These are phyloP conservation scores for Blastobotrys illinoisensis DNA, from an alignment of 1,139 yeast genomes.

Conservation along the genomic window DNA sequence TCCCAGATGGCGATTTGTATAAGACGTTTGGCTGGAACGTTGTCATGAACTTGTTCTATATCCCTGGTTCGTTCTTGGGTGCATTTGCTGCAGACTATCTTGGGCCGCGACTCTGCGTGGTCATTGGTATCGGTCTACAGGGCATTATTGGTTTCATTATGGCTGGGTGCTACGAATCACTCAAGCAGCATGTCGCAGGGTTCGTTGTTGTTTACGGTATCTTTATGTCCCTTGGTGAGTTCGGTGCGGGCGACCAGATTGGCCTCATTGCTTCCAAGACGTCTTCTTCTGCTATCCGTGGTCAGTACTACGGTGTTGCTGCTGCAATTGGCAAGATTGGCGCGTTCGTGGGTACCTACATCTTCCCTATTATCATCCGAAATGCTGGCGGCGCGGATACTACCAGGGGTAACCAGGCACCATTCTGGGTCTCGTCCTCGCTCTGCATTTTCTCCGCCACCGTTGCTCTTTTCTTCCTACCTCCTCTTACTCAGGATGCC, in stretches of 20 bases:
- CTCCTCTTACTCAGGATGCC: slow-evolving; percentile 78
- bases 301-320: slow-evolving; percentile 84
- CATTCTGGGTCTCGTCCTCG: slow-evolving; percentile 77
- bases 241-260: slow-evolving; percentile 91
- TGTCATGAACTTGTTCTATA: slow-evolving; percentile 77
- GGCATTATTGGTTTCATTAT: slow-evolving; percentile 78
- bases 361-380: slow-evolving; percentile 64
- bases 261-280: slow-evolving; percentile 86
- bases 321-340: slow-evolving; percentile 91
- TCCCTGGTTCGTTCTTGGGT: slow-evolving; percentile 87
- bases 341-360: slow-evolving; percentile 85
- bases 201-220: slow-evolving; percentile 85
- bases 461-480: slow-evolving; percentile 65
- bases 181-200: slow-evolving; percentile 61
- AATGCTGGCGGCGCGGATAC: slow-evolving; percentile 43
- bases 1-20: slow-evolving; percentile 59
- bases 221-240: slow-evolving; percentile 81
- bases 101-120: slow-evolving; percentile 80
- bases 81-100: slow-evolving; percentile 76
- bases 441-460: slow-evolving; percentile 68
- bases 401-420: slow-evolving; percentile 58
- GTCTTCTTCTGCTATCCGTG: slow-evolving; percentile 80
- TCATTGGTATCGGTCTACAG: slow-evolving; percentile 63
- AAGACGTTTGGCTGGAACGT: slow-evolving; percentile 90
- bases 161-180: slow-evolving; percentile 61